Base-by-base conservation (phyloP, 805 yeast genomes). In the Saturnispora besseyi region DNA sequence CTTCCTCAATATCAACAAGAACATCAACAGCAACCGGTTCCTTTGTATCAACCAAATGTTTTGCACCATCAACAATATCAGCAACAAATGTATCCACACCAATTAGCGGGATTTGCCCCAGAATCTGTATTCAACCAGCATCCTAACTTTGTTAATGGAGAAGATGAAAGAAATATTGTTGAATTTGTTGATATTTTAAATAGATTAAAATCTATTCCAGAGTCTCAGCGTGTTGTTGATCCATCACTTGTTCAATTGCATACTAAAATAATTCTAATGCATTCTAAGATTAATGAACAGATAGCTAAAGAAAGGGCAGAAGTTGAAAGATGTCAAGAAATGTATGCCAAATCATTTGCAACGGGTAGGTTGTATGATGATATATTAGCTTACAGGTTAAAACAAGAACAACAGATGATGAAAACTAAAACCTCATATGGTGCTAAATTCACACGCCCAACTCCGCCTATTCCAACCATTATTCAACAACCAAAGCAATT, bases 261-360 rank as follows among this genome's bases (percentile, higher is more conserved):
- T 59, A 71, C 76, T 18, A 78, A 77, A 42, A 78, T 88, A 4
- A 65, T 78, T 22, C 71, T 75, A 10, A 63, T 85, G 48, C 79
- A 83, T 51, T 93, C 96, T 3, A 87, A 84, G 57, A 62, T 87
- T 41, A 81, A 82, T 49, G 71, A 72, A 41, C 75, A 83, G 12
- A 65, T 86, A 30, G 73, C 78, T 42, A 77, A 75, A 29, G 71
- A 87, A 2, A 73, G 76, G 31, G 74, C 75, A 34, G 81, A 77
- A 55, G 78, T 87, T 58, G 91, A 87, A 46, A 64, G 67, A 21
- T 75, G 82, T 53, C 75, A 84, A 54, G 87, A 84, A 44, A 72
- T 86, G 78, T 87, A 85, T 66, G 77, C 84, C 44, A 87, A 89
- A 59, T 75, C 89, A 49, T 82, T 85, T 49, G 81, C 88, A 5